Evolutionary conservation across 2,329 filamentous ascomycete genomes (phyloP).

Genomic region (Falciphora oryzae): DNA sequence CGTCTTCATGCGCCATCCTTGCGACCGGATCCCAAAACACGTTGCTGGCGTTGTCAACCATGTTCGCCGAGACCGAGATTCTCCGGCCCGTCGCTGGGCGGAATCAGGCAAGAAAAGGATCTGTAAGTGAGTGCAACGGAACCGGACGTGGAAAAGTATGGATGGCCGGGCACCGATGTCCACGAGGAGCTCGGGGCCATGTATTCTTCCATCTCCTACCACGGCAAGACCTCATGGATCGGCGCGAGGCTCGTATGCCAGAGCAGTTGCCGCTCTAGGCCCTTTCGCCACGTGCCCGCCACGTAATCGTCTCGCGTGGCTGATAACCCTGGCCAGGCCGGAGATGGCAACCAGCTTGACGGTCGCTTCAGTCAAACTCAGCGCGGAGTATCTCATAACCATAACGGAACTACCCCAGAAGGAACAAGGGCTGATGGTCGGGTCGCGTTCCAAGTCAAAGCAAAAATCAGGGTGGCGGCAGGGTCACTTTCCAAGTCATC

Average conservation of each 20-base stretch:
- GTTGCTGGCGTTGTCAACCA: too few relatives aligned
- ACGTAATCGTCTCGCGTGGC: neutral
- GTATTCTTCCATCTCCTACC: neutral
- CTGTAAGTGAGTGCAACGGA: too few relatives aligned
- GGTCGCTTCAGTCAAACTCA: neutral
- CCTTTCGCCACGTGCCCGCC: neutral
- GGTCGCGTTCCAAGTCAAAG: constrained; percentile 1
- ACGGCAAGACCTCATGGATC: neutral
- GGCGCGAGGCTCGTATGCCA: neutral
- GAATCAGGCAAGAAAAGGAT: too few relatives aligned
- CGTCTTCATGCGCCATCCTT: too few relatives aligned
- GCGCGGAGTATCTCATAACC: neutral
- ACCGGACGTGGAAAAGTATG: too few relatives aligned
- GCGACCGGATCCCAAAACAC: too few relatives aligned
- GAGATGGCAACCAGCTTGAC: neutral
- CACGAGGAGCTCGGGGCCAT: neutral
- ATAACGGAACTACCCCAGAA: neutral
- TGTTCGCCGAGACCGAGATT: too few relatives aligned
- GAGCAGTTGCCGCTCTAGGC: neutral
- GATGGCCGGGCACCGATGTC: neutral
- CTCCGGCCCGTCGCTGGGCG: too few relatives aligned
- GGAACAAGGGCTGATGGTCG: neutral
- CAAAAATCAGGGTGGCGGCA: neutral
- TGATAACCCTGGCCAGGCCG: neutral
- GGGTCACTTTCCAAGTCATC: neutral